These are phyloP conservation scores for Clarireedia homoeocarpa DNA, from an alignment of 2,329 filamentous ascomycete species.

Conservation along the genomic window DNA sequence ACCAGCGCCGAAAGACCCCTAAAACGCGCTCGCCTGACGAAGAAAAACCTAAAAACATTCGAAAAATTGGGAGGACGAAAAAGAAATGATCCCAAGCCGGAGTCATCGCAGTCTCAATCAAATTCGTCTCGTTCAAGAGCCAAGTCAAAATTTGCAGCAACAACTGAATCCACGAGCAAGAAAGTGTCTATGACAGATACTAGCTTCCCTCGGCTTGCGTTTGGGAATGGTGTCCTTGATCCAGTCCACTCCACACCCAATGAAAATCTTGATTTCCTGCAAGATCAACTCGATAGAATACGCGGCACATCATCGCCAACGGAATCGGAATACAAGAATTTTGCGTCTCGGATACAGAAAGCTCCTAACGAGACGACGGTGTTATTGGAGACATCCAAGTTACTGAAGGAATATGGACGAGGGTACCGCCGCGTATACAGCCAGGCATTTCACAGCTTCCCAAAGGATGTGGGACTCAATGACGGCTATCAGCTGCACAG, in stretches of 20 bases:
- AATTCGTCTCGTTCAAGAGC: no score
- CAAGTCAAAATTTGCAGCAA: background rate
- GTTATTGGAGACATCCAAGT: conserved; percentile 8
- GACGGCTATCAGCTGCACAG: conserved; percentile 23
- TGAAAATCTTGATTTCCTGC: conserved; percentile 6
- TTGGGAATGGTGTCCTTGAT: conserved; percentile 8
- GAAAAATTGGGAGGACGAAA: background rate
- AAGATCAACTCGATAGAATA: conserved; percentile 1
- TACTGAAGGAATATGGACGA: conserved; percentile 10
- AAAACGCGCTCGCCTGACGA: background rate
- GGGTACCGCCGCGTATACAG: conserved; percentile 12
- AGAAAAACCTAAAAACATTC: background rate
- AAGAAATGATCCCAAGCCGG: background rate
- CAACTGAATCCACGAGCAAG: background rate
- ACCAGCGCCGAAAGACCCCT: background rate
- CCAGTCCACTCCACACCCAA: background rate
- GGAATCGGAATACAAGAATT: conserved; percentile 10
- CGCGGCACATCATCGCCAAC: conserved; percentile 6
- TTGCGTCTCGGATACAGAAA: conserved; percentile 3
- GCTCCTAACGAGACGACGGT: conserved; percentile 9
- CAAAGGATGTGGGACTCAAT: conserved; percentile 25
- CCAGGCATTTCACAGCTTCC: conserved; percentile 20
- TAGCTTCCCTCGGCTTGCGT: background rate
- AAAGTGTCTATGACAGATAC: conserved; percentile 5
- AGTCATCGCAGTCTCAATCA: no score